Base-by-base conservation (phyloP, 2,329 filamentous ascomycete genomes). In the Talaromyces funiculosus region DNA sequence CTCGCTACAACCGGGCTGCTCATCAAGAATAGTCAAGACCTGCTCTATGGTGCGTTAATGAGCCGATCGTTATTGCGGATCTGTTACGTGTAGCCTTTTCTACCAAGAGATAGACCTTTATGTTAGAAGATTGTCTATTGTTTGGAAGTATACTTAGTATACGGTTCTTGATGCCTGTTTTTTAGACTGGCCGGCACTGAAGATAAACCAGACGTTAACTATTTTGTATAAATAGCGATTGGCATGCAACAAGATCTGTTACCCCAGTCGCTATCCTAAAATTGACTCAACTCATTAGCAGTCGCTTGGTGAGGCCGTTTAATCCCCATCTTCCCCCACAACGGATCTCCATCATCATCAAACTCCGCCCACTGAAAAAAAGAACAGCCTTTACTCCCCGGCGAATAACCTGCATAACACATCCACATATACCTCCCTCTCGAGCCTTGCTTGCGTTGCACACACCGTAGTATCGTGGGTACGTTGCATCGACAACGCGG, bases 361-460 rank as follows among this genome's bases (percentile, higher is more conserved):
- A 96, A 95, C 58, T 87, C 83, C 0, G 89, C 91, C 92, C 92
- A 96, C 63, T 89, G 81, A 67, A 96, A 96, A 68, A 88, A 94
- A 0, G 82, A 79, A 69, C 92, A 96, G 4, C 84, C 86, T 40
- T 85, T 67, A 62, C 71, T 75, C 2, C 69, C 72, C 18, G 71
- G 74, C 3, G 67, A 64, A 65, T 67, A 72, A 29, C 87, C 86
- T 0, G 86, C 85, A 75, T 96, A 85, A 68, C 94, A 97, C 89
- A 93, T 94, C 91, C 92, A 96, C 75, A 95, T 94, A 71, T 97
- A 96, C 67, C 82, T 81, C 0, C 93, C 92, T 65, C 85, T 81
- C 58, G 86, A 93, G 66, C 89, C 88, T 66, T 82, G 86, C 75
- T 89, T 92, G 69, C 82, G 86, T 76, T 92, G 90, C 16, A 92